Evolutionary conservation across 768 basidiomycete species (phyloP).

Genomic region (Chalciporus sphaerocephalus): DNA sequence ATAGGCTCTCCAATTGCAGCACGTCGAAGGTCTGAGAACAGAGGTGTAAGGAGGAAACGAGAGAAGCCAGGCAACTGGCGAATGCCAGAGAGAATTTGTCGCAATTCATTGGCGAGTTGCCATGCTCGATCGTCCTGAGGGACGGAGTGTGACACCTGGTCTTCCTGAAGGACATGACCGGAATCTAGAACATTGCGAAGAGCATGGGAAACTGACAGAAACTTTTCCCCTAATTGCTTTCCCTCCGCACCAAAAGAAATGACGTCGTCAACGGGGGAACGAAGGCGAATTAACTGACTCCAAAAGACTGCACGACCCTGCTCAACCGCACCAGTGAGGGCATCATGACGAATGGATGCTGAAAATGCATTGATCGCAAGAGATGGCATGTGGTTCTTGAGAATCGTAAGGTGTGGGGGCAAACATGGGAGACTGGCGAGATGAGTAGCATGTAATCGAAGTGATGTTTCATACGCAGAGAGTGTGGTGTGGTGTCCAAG

Average conservation of each 20-base stretch:
- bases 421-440: background rate
- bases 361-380: slow-evolving; percentile 12
- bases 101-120: background rate
- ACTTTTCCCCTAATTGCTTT: background rate
- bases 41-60: slow-evolving; percentile 10
- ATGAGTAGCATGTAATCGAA: slow-evolving; percentile 1
- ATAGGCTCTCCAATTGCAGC: slow-evolving; percentile 4
- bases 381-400: background rate
- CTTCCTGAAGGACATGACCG: too few relatives aligned
- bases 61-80: slow-evolving; percentile 6
- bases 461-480: slow-evolving; percentile 3
- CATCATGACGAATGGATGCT: slow-evolving; percentile 6
- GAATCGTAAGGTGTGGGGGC: background rate
- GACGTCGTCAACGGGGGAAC: slow-evolving; percentile 1
- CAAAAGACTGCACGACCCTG: slow-evolving; percentile 21
- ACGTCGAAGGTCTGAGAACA: slow-evolving; percentile 5
- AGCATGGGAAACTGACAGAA: slow-evolving; percentile 1
- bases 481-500: slow-evolving; percentile 3
- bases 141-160: too few relatives aligned
- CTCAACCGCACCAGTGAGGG: slow-evolving; percentile 21
- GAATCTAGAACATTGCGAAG: background rate
- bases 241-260: background rate
- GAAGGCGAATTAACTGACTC: slow-evolving; percentile 14
- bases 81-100: background rate
- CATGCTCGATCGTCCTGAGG: background rate